These are phyloP conservation scores for Epicoccum nigrum DNA, from an alignment of 2,329 filamentous ascomycete species.

Conservation along the genomic window DNA sequence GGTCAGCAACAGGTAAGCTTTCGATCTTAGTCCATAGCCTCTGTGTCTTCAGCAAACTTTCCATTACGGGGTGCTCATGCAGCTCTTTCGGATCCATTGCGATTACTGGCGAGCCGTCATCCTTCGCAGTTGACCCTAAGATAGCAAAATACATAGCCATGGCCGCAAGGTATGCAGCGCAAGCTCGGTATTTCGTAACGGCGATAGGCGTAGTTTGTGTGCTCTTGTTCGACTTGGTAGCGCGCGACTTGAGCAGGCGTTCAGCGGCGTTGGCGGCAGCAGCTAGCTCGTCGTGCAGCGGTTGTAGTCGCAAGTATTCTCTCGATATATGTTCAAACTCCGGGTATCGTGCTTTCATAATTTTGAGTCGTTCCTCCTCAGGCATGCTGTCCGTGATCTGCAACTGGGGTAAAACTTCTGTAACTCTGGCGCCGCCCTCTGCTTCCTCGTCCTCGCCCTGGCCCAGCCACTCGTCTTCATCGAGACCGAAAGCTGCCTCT, in stretches of 20 bases:
- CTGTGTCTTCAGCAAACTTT: conserved; percentile 77
- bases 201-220: conserved; percentile 37
- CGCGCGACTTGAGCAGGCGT: conserved; percentile 41
- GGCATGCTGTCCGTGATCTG: conserved; percentile 82
- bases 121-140: conserved; percentile 77
- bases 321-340: conserved; percentile 87
- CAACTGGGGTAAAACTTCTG: conserved; percentile 82
- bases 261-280: conserved; percentile 65
- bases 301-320: conserved; percentile 76
- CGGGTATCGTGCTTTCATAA: conserved; percentile 83
- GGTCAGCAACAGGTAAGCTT: conserved; percentile 62
- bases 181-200: conserved; percentile 74
- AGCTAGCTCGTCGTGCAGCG: conserved; percentile 63
- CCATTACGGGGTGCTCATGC: conserved; percentile 90
- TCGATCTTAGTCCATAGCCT: conserved; percentile 80
- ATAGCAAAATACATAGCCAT: conserved; percentile 95
- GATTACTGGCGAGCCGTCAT: conserved; percentile 56
- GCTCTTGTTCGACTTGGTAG: conserved; percentile 30
- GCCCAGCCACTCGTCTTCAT: conserved; percentile 83
- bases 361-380: conserved; percentile 72
- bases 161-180: conserved; percentile 84
- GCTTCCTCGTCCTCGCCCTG: conserved; percentile 56
- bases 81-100: conserved; percentile 78
- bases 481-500: conserved; percentile 91
- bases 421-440: conserved; percentile 65